Evolutionary conservation across 208 protist genomes (phyloP).

Genomic region (Crithidia fasciculata): DNA sequence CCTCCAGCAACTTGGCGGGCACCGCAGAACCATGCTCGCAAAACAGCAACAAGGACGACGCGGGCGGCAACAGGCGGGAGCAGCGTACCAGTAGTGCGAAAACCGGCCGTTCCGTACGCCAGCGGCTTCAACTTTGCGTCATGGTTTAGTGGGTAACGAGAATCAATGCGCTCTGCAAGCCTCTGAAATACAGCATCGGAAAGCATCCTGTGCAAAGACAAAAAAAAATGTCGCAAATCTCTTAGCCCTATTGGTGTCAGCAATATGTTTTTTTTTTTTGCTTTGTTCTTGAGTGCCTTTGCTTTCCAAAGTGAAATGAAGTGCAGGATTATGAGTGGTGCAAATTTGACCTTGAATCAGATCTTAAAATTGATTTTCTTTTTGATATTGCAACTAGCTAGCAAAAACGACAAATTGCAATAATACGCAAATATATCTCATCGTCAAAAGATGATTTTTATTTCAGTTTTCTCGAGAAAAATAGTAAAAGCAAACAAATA

Average conservation of each 20-base stretch:
- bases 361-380: no score
- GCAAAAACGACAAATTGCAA: no score
- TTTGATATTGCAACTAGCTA: no score
- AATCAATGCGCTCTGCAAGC: constrained; percentile 36
- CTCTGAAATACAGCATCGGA: constrained; percentile 22
- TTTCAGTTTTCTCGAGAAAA: no score
- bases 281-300: no score
- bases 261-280: no score
- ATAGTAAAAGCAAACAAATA: constrained; percentile 17
- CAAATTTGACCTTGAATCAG: no score
- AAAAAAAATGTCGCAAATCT: constrained; percentile 15
- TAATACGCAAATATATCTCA: no score
- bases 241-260: no score
- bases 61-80: constrained; percentile 70
- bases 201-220: constrained; percentile 9
- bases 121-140: constrained; percentile 31
- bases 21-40: constrained; percentile 49
- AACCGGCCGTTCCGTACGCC: constrained; percentile 84
- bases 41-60: constrained; percentile 58
- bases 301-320: no score
- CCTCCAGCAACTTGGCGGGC: constrained; percentile 9
- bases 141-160: constrained; percentile 50
- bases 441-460: no score
- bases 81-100: constrained; percentile 52
- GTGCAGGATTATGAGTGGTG: no score